phyloP scores from a whole-genome alignment of 768 basidiomycete species.

The Paxillus rubicundulus region DNA sequence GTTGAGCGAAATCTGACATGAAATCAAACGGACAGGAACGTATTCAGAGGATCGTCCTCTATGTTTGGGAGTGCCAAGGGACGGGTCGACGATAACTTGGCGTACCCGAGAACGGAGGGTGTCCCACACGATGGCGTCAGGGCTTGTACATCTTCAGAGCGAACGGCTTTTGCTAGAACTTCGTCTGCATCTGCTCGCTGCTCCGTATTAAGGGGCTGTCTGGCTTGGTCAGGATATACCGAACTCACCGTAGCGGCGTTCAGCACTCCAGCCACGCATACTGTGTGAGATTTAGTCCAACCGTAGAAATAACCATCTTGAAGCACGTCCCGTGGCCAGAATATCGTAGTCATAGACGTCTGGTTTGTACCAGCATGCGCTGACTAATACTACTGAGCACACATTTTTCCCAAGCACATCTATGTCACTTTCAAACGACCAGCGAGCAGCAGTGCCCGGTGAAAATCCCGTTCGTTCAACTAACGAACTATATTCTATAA shows the following conservation, averaged over 20 bases:
- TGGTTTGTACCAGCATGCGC: background rate
- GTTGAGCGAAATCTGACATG: constrained; percentile 1
- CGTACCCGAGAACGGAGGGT: constrained; percentile 32
- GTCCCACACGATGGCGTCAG: constrained; percentile 15
- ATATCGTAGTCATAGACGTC: constrained; percentile 38
- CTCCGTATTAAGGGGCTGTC: background rate
- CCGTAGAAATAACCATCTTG: constrained; percentile 56
- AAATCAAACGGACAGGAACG: constrained; percentile 10
- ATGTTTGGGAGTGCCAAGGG: constrained; percentile 24
- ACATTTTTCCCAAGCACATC: no score
- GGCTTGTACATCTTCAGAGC: constrained; percentile 16
- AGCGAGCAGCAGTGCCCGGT: no score
- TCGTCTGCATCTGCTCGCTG: constrained; percentile 17
- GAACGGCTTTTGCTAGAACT: constrained; percentile 10
- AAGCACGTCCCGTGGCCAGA: constrained; percentile 57
- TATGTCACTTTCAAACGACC: no score
- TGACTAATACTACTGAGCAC: no score
- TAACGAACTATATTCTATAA: no score
- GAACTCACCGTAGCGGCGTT: constrained; percentile 32
- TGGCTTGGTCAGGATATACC: constrained; percentile 1
- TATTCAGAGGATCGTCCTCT: constrained; percentile 34
- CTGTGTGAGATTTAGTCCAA: constrained; percentile 43
- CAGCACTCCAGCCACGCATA: constrained; percentile 55
- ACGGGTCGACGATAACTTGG: constrained; percentile 15
- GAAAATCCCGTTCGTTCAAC: no score